Conservation (phyloP, 352 stramenopile genomes). For the Achlya hypogyna region DNA sequence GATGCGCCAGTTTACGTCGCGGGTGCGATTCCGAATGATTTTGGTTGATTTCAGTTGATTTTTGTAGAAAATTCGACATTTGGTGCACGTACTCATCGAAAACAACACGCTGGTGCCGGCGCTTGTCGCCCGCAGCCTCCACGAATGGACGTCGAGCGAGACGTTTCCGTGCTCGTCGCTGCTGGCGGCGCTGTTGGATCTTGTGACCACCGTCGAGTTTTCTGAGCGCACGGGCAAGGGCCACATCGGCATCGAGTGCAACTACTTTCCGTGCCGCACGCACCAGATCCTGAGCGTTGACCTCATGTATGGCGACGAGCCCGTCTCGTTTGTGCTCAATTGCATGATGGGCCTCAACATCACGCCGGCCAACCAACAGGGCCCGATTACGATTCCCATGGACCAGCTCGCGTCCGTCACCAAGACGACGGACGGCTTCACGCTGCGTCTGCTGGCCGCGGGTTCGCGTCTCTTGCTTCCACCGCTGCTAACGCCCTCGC, state of each 20-base stretch:
- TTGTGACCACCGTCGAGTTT: constrained; percentile 80
- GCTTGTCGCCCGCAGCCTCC: constrained; percentile 76
- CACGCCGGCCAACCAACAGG: constrained; percentile 42
- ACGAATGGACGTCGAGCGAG: constrained; percentile 51
- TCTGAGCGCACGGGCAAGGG: constrained; percentile 35
- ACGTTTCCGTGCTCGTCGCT: constrained; percentile 66
- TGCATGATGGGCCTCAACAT: constrained; percentile 83
- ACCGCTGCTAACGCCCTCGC: not conserved
- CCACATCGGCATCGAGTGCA: constrained; percentile 67
- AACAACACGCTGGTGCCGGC: constrained; percentile 57
- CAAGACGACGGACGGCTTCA: not conserved
- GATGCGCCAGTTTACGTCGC: constrained; percentile 76
- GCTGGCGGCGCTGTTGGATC: constrained; percentile 75
- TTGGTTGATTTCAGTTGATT: not conserved
- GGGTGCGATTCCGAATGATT: constrained; percentile 15
- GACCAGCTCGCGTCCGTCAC: constrained; percentile 8
- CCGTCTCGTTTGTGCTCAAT: constrained; percentile 64
- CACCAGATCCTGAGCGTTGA: constrained; percentile 64
- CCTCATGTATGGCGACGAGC: constrained; percentile 74
- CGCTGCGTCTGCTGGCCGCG: not conserved
- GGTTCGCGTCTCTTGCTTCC: not conserved
- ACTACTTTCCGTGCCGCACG: constrained; percentile 81
- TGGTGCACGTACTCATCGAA: constrained; percentile 80
- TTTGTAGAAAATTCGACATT: constrained; percentile 54
- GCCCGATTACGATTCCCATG: constrained; percentile 21